Percentiles rank a stretch among this genome's conserved stretches.
Evolutionary conservation across 345 rosid genomes (phyloP).

Genomic region (Eucalyptus lansdowneana): DNA sequence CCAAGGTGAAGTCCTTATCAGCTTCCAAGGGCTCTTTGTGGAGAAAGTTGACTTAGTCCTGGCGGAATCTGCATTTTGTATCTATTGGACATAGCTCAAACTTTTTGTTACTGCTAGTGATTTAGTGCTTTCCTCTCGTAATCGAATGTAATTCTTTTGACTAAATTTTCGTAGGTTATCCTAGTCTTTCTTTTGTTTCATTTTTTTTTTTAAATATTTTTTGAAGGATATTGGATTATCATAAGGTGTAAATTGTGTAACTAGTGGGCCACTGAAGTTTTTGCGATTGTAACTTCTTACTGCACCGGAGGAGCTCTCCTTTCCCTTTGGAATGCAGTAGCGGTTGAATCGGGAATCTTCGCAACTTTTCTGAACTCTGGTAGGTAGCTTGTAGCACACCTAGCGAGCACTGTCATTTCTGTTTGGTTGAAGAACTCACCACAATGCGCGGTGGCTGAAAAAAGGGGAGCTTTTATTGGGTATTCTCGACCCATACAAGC

Average conservation of each 20-base stretch:
- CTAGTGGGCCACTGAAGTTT: background rate
- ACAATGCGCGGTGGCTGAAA: background rate
- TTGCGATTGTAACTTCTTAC: background rate
- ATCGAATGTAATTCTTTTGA: background rate
- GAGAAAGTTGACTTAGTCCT: constrained; percentile 49
- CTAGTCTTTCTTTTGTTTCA: background rate
- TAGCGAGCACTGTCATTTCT: background rate
- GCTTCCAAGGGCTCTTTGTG: constrained; percentile 63
- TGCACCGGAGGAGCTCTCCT: background rate
- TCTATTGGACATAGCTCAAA: background rate
- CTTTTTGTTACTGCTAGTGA: background rate
- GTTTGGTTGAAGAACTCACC: background rate
- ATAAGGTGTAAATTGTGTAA: background rate
- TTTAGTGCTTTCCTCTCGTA: background rate
- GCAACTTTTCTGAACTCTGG: background rate
- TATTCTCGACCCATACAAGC: background rate
- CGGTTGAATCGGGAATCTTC: background rate
- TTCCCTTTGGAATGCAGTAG: background rate
- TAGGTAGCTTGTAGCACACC: background rate
- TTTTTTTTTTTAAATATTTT: fast-evolving
- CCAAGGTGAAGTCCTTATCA: constrained; percentile 69
- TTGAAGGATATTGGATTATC: background rate
- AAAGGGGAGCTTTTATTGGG: background rate
- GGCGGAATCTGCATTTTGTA: background rate
- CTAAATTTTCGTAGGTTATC: background rate